Evolutionary conservation across 192 early-diverging fungal species (phyloP).

Genomic region (Borealophlyctis nickersoniae): DNA sequence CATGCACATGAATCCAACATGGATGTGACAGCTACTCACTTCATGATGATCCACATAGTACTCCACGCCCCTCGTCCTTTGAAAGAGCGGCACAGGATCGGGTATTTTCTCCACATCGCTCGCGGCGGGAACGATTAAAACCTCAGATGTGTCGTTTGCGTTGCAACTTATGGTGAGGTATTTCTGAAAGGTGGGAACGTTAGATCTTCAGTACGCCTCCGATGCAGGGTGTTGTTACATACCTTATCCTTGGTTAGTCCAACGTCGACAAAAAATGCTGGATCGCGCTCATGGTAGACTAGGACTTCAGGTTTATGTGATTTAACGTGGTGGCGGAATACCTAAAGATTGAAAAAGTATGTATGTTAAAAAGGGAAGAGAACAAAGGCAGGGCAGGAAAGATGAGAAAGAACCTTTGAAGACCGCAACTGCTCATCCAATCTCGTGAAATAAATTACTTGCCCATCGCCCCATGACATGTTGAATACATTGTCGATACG

Average conservation of each 20-base stretch:
- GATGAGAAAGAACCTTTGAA: conserved; percentile 4
- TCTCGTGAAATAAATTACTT: conserved; percentile 16
- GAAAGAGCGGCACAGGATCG: neutral
- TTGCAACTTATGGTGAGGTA: conserved; percentile 19
- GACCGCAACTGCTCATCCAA: conserved; percentile 20
- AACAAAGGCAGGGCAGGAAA: neutral
- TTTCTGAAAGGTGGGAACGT: conserved; percentile 1
- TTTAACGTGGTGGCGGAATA: conserved; percentile 4
- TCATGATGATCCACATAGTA: conserved; percentile 25
- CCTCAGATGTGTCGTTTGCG: conserved; percentile 5
- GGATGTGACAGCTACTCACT: neutral
- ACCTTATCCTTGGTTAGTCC: conserved; percentile 22
- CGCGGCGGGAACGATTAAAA: neutral
- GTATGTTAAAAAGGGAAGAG: neutral
- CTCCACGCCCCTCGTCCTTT: neutral
- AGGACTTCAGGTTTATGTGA: neutral
- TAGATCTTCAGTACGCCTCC: neutral
- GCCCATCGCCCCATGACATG: conserved; percentile 16
- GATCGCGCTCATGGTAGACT: conserved; percentile 13
- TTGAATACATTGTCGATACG: conserved; percentile 12
- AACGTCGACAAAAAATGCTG: conserved; percentile 20
- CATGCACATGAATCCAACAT: no score
- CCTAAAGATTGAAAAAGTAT: neutral
- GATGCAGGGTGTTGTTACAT: neutral
- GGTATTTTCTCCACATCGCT: neutral